Conservation (phyloP, 2,329 filamentous ascomycete genomes). For the Rhynchosporium graminicola region DNA sequence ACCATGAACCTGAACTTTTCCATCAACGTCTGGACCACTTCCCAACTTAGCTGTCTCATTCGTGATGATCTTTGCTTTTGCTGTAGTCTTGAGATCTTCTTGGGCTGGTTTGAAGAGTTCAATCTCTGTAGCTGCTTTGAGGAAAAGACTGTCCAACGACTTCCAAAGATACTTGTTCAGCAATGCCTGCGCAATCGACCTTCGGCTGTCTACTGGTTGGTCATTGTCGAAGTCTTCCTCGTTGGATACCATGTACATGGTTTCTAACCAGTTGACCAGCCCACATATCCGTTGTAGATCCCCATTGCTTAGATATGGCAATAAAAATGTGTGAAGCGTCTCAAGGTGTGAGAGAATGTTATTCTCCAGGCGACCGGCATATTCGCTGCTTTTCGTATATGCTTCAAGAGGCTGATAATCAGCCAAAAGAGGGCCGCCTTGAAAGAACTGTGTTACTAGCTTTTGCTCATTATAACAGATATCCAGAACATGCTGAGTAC, state of each 20-base stretch:
- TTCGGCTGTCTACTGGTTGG: conserved; percentile 30
- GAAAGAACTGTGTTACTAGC: conserved; percentile 37
- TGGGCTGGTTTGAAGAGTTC: conserved; percentile 37
- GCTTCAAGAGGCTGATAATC: conserved; percentile 28
- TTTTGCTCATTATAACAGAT: conserved; percentile 39
- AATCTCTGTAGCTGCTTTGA: conserved; percentile 38
- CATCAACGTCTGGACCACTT: conserved; percentile 13
- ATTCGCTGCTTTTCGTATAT: conserved; percentile 34
- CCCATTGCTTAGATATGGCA: conserved; percentile 35
- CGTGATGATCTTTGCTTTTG: conserved; percentile 45
- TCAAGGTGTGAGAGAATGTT: conserved; percentile 36
- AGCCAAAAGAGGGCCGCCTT: conserved; percentile 34
- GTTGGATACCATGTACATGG: conserved; percentile 34
- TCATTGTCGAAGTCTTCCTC: conserved; percentile 34
- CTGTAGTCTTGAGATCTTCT: conserved; percentile 35
- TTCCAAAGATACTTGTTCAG: conserved; percentile 39
- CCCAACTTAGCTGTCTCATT: conserved; percentile 39
- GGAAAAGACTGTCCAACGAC: conserved; percentile 37
- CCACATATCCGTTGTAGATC: conserved; percentile 36
- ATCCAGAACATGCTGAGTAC: conserved; percentile 38
- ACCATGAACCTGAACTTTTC: conserved; percentile 45
- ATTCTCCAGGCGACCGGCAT: conserved; percentile 37
- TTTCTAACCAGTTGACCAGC: conserved; percentile 39
- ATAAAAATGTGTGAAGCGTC: conserved; percentile 34
- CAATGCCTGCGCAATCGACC: conserved; percentile 33